These are phyloP conservation scores for Rhodofomes roseus DNA, from an alignment of 1,284 basidiomycete genomes.

Conservation along the genomic window DNA sequence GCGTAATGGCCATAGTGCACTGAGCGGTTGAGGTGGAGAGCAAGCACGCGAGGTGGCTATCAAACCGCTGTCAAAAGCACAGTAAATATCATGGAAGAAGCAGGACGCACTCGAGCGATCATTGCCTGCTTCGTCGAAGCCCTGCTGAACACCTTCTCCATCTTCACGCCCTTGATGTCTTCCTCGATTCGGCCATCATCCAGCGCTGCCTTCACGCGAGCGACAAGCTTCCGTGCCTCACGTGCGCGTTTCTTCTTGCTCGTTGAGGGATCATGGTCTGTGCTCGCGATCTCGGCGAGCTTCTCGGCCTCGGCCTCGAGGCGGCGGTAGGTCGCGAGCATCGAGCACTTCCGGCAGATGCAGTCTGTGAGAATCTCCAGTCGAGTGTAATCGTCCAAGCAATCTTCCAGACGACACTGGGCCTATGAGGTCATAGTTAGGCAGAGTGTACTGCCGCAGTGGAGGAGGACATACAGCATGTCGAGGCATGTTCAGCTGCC, in stretches of 20 bases:
- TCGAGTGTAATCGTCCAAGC: slow-evolving; percentile 78
- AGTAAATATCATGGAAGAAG: background rate
- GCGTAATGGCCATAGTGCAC: slow-evolving; percentile 74
- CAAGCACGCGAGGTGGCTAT: slow-evolving; percentile 81
- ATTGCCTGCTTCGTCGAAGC: slow-evolving; percentile 86
- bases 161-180: slow-evolving; percentile 68
- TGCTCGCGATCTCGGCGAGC: slow-evolving; percentile 43
- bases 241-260: slow-evolving; percentile 73
- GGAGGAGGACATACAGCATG: slow-evolving; percentile 33
- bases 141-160: slow-evolving; percentile 70
- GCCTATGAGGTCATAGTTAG: slow-evolving; percentile 29
- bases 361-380: slow-evolving; percentile 82
- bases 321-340: slow-evolving; percentile 63
- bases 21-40: slow-evolving; percentile 85
- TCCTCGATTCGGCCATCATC: slow-evolving; percentile 76
- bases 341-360: slow-evolving; percentile 78
- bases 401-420: slow-evolving; percentile 65
- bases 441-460: background rate
- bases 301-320: slow-evolving; percentile 55
- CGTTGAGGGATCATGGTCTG: slow-evolving; percentile 39
- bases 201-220: slow-evolving; percentile 58
- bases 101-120: slow-evolving; percentile 67
- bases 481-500: slow-evolving; percentile 75
- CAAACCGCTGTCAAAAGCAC: background rate
- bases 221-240: slow-evolving; percentile 63